phyloP scores from a whole-genome alignment of 1,284 basidiomycete genomes.

The Naganishia albida region DNA sequence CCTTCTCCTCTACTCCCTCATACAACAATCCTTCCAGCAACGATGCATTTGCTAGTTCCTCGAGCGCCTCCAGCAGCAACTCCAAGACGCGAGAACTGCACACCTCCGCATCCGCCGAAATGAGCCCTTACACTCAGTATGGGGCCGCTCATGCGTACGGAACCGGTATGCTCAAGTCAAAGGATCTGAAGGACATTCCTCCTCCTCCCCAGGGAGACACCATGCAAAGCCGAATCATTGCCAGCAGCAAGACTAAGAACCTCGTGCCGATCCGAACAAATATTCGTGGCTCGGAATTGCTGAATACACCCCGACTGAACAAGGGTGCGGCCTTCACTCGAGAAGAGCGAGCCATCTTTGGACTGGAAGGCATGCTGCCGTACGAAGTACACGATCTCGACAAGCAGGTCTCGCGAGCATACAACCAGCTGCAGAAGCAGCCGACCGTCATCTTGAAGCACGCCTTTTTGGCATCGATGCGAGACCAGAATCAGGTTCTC shows the following conservation, averaged over 20 bases:
- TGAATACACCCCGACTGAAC: constrained; percentile 61
- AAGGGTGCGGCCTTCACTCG: constrained; percentile 69
- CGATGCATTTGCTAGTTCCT: background rate
- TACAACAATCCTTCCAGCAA: constrained; percentile 5
- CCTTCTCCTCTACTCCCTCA: constrained; percentile 10
- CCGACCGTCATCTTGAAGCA: constrained; percentile 52
- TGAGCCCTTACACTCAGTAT: constrained; percentile 26
- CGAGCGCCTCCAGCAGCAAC: constrained; percentile 3
- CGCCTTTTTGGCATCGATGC: constrained; percentile 57
- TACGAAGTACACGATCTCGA: constrained; percentile 72
- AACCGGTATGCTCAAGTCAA: constrained; percentile 19
- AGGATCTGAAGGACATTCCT: constrained; percentile 22
- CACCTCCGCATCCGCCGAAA: constrained; percentile 13
- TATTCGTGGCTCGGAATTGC: constrained; percentile 62
- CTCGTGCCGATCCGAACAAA: constrained; percentile 37
- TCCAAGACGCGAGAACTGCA: constrained; percentile 23
- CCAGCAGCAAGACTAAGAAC: constrained; percentile 34
- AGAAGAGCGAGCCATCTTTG: constrained; percentile 70
- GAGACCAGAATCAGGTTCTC: constrained; percentile 65
- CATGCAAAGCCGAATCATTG: constrained; percentile 32
- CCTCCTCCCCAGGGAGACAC: constrained; percentile 25
- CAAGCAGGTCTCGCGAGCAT: constrained; percentile 68
- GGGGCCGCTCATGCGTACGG: constrained; percentile 27
- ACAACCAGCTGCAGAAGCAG: constrained; percentile 61
- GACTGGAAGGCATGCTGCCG: constrained; percentile 75